These are phyloP conservation scores for Rubus idaeus DNA, from an alignment of 306 rosid genomes.

Conservation along the genomic window DNA sequence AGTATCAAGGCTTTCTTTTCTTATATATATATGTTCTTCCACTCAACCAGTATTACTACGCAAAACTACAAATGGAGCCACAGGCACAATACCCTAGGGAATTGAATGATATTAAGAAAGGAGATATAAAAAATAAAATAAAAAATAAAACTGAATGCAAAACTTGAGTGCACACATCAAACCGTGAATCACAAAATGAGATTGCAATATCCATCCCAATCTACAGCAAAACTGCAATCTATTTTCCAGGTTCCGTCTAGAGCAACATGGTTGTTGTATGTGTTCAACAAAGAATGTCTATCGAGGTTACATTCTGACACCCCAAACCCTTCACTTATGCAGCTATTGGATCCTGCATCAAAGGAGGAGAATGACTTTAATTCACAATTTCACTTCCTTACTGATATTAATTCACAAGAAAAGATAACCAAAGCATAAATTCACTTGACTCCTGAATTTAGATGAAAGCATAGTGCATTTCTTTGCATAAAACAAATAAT, in stretches of 20 bases:
- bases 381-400: no score
- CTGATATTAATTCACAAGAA: background rate
- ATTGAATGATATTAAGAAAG: background rate
- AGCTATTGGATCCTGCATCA: slow-evolving; percentile 76
- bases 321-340: slow-evolving; percentile 44
- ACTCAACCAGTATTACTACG: background rate
- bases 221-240: slow-evolving; percentile 18
- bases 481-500: background rate
- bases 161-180: slow-evolving; percentile 27
- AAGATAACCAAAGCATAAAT: background rate
- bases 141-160: slow-evolving; percentile 12
- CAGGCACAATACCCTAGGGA: slow-evolving; percentile 15
- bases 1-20: background rate
- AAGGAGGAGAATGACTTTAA: slow-evolving; percentile 9
- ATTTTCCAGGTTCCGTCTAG: background rate
- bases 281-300: slow-evolving; percentile 11
- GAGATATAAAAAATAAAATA: background rate
- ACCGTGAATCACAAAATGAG: slow-evolving; percentile 16
- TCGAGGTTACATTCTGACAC: slow-evolving; percentile 25
- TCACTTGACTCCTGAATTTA: background rate
- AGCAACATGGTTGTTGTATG: slow-evolving; percentile 25
- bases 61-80: slow-evolving; percentile 26
- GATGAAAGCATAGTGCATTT: background rate
- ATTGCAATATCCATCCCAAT: slow-evolving; percentile 14
- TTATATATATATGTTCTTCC: background rate